Percentiles rank a stretch among this genome's conserved stretches.
Conservation (phyloP, 495 filamentous ascomycete species). For the Tetracladium marchalianum region DNA sequence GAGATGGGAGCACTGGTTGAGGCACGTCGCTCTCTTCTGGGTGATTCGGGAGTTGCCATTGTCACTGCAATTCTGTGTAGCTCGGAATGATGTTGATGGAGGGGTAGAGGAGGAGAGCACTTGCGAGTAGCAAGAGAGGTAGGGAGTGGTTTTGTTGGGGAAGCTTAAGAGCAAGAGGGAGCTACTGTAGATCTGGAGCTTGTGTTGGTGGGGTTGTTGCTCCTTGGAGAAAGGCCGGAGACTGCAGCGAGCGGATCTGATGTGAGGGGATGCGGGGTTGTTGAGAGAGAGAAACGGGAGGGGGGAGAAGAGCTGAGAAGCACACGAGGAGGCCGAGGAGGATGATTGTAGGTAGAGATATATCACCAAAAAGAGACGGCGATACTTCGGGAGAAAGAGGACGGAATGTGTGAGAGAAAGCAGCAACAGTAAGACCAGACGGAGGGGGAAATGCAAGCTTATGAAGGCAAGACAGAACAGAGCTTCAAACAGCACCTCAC, state of each 20-base stretch:
- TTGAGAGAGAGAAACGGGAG: background rate
- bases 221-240: no score
- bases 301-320: background rate
- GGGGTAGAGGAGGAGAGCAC: background rate
- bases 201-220: background rate
- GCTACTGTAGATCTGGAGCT: background rate
- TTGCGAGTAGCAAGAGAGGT: background rate
- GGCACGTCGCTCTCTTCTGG: conserved; percentile 54
- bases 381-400: no score
- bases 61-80: conserved; percentile 1
- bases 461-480: background rate
- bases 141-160: background rate
- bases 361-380: no score
- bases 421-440: no score
- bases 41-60: conserved; percentile 14
- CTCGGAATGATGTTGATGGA: background rate
- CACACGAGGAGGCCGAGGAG: no score
- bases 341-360: no score
- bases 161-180: background rate
- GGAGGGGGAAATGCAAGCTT: background rate
- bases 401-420: no score
- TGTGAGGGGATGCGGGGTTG: background rate
- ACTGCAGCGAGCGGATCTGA: background rate
- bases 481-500: no score
- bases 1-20: conserved; percentile 74